Evolutionary conservation across 495 filamentous ascomycete genomes (phyloP).

Genomic region (Aspergillus saccharolyticus): DNA sequence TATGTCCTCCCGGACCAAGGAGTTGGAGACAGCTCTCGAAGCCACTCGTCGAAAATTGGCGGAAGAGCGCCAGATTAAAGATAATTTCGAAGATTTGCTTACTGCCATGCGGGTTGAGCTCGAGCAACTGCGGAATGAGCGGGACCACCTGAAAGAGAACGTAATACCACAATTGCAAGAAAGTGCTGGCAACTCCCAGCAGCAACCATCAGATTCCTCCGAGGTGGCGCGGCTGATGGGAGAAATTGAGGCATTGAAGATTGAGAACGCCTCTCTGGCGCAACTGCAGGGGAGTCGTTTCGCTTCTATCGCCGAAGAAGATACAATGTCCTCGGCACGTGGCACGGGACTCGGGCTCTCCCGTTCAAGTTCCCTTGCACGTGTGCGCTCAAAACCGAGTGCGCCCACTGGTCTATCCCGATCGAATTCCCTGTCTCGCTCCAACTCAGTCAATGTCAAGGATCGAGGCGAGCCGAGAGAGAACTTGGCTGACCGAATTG

Average conservation of each 20-base stretch:
- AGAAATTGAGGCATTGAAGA: slow-evolving; percentile 61
- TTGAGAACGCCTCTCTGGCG: slow-evolving; percentile 47
- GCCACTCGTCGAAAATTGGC: slow-evolving; percentile 72
- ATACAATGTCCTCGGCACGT: slow-evolving; percentile 24
- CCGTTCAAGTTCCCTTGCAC: slow-evolving; percentile 59
- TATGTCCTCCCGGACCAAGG: slow-evolving; percentile 45
- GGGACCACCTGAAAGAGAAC: slow-evolving; percentile 86
- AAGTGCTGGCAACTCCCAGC: slow-evolving; percentile 55
- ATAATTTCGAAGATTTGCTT: slow-evolving; percentile 89
- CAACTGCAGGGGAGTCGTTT: slow-evolving; percentile 50
- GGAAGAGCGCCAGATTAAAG: slow-evolving; percentile 83
- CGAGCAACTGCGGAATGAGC: slow-evolving; percentile 75
- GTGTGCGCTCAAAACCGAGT: slow-evolving; percentile 30
- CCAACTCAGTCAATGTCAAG: slow-evolving; percentile 60
- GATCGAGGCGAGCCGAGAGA: slow-evolving; percentile 57
- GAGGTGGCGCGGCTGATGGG: slow-evolving; percentile 65
- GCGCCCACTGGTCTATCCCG: slow-evolving; percentile 34
- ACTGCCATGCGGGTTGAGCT: slow-evolving; percentile 78
- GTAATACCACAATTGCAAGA: slow-evolving; percentile 68
- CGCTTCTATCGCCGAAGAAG: slow-evolving; percentile 61
- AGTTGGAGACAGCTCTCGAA: slow-evolving; percentile 76
- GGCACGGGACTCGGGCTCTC: slow-evolving; percentile 45
- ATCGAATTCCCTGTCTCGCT: slow-evolving; percentile 43
- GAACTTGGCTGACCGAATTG: slow-evolving; percentile 73
- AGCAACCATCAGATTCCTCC: slow-evolving; percentile 47